Base-by-base conservation (phyloP, 805 yeast species). In the Metschnikowia aberdeeniae region DNA sequence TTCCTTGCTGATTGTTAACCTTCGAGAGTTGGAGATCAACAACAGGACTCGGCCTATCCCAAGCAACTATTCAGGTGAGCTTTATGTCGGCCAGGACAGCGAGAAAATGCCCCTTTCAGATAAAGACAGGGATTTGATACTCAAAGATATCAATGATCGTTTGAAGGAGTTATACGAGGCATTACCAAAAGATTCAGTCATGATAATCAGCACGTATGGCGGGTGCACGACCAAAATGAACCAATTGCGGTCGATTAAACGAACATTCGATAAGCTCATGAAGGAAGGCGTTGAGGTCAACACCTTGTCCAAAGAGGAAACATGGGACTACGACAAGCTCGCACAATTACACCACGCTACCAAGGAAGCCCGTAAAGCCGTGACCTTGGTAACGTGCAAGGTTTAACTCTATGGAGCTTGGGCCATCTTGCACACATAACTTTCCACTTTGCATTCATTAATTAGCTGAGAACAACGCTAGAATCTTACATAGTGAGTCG, bases 151-250 rank as follows among this genome's bases (percentile, higher is more conserved):
- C 9, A 76, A 78, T 52, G 49, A 55, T 2, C 61, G 82, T 28
- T 51, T 90, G 6, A 51, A 60, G 12, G 59, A 59, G 33, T 64
- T 90, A 12, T 80, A 83, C 56, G 63, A 69, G 1, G 49, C 60
- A 1, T 55, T 86, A 17, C 87, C 95, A 0, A 63, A 66, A 2
- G 74, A 81, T 30, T 75, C 95, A 0, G 62, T 82, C 19, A 53
- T 90, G 12, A 66, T 88, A 1, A 57, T 89, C 1, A 69, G 80
- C 54, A 73, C 87, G 0, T 88, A 86, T 1, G 67, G 76, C 41
- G 88, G 89, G 9, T 80, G 81, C 55, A 77, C 82, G 2, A 61
- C 73, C 8, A 74, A 70, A 40, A 67, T 81, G 65, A 62, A 64
- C 42, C 60, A 64, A 38, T 64, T 88, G 35, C 77, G 75, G 40